Conservation (phyloP, 2,329 filamentous ascomycete species). For the Myriangium duriaei region DNA sequence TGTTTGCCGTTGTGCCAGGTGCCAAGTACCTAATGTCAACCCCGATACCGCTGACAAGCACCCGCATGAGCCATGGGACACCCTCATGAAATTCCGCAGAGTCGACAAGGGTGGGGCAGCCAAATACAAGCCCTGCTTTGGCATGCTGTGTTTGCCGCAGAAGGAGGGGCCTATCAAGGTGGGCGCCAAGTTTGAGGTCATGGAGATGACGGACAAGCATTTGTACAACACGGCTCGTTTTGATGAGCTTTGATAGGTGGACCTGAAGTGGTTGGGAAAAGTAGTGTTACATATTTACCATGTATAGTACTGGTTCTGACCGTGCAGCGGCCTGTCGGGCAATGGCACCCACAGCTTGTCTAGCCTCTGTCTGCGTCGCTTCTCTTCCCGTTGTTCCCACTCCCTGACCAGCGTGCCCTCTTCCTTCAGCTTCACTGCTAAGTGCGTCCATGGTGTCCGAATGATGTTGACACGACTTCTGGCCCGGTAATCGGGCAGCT, state of each 20-base stretch:
- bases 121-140: conserved; percentile 56
- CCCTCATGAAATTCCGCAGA: conserved; percentile 46
- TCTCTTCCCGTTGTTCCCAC: conserved; percentile 63
- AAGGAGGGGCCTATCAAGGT: conserved; percentile 43
- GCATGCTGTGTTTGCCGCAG: conserved; percentile 50
- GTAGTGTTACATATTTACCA: conserved; percentile 48
- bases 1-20: conserved; percentile 46
- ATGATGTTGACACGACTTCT: conserved; percentile 58
- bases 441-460: conserved; percentile 61
- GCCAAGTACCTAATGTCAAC: conserved; percentile 53
- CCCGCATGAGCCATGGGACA: conserved; percentile 48
- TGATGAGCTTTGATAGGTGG: conserved; percentile 19
- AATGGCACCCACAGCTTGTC: conserved; percentile 77
- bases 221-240: conserved; percentile 32
- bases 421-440: conserved; percentile 74
- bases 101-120: conserved; percentile 46
- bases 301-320: conserved; percentile 78
- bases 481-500: conserved; percentile 57
- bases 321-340: conserved; percentile 71
- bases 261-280: neutral
- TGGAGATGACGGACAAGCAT: conserved; percentile 46
- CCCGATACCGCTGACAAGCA: conserved; percentile 49
- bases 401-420: conserved; percentile 79
- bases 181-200: conserved; percentile 46
- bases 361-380: conserved; percentile 59